Conservation (phyloP, 202 grass and related monocot species). For the Digitaria exilis region DNA sequence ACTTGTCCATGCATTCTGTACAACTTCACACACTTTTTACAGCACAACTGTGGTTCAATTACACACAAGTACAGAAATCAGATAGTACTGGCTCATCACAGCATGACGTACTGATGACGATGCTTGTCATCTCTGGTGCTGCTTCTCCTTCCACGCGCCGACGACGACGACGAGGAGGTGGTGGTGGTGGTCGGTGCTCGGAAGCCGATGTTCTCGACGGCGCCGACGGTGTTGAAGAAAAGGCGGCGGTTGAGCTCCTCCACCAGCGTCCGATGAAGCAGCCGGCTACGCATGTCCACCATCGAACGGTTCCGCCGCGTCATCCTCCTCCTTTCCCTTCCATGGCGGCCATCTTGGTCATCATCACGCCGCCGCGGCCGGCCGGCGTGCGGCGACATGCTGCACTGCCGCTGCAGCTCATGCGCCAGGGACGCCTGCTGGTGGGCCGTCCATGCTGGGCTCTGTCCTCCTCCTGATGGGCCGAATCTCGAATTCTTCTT, state of each 20-base stretch:
- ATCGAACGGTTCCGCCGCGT: slow-evolving; percentile 73
- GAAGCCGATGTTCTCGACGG: slow-evolving; percentile 88
- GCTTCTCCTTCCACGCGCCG: slow-evolving; percentile 11
- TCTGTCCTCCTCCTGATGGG: background rate
- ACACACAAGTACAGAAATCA: too few species aligned
- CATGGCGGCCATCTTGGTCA: too few species aligned
- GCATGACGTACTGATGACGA: slow-evolving; percentile 28
- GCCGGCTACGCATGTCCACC: slow-evolving; percentile 82
- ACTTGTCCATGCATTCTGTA: too few species aligned
- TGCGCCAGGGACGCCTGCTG: background rate
- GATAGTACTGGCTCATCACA: too few species aligned
- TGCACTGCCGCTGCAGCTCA: slow-evolving; percentile 22
- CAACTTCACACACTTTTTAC: too few species aligned
- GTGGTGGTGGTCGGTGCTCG: slow-evolving; percentile 21
- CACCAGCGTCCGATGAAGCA: slow-evolving; percentile 75
- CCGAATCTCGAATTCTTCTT: background rate
- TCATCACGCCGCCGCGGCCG: slow-evolving; percentile 7
- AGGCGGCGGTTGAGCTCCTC: slow-evolving; percentile 90
- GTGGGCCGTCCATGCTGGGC: background rate
- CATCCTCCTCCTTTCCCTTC: slow-evolving; percentile 1
- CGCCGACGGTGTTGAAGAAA: slow-evolving; percentile 93
- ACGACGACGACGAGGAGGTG: background rate
- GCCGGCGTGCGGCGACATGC: slow-evolving; percentile 18
- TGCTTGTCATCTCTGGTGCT: background rate
- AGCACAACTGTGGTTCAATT: too few species aligned